phyloP scores from a whole-genome alignment of 495 filamentous ascomycete genomes.

The Saxophila tyrrhenica region DNA sequence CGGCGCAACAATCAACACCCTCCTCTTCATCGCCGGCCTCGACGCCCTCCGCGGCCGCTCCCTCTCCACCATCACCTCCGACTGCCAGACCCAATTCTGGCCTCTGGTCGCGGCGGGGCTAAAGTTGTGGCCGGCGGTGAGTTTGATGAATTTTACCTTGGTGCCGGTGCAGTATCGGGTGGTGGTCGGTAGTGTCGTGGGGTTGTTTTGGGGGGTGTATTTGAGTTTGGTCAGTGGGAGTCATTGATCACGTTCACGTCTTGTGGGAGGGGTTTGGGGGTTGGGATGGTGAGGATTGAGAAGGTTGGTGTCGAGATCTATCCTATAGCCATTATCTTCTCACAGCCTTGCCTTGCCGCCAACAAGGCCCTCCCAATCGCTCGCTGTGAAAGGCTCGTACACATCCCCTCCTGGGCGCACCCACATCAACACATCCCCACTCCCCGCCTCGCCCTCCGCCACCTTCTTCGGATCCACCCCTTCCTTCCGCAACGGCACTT shows the following conservation, averaged over 20 bases:
- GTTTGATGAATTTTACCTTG: slow-evolving; percentile 64
- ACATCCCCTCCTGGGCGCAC: slow-evolving; percentile 1
- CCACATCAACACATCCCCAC: slow-evolving; percentile 18
- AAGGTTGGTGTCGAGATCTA: too few species aligned
- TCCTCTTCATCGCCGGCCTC: slow-evolving; percentile 56
- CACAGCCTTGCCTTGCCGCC: slow-evolving; percentile 9
- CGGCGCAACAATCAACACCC: slow-evolving; percentile 64
- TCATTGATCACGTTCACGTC: too few species aligned
- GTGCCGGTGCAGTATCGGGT: slow-evolving; percentile 66
- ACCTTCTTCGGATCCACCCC: slow-evolving; percentile 50
- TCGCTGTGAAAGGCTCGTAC: slow-evolving; percentile 21
- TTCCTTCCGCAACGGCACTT: slow-evolving; percentile 58
- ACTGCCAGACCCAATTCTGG: slow-evolving; percentile 47
- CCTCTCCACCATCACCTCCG: slow-evolving; percentile 3
- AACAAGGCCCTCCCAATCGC: slow-evolving; percentile 21
- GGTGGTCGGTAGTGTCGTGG: slow-evolving; percentile 67
- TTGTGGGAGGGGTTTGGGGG: too few species aligned
- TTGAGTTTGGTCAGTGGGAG: background rate
- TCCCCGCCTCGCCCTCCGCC: background rate
- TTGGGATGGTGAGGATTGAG: too few species aligned
- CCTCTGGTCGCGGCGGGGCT: slow-evolving; percentile 61
- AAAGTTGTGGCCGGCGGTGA: slow-evolving; percentile 78
- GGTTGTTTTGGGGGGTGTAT: slow-evolving; percentile 53
- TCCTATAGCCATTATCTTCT: background rate
- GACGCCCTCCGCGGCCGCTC: slow-evolving; percentile 34